Evolutionary conservation across 1,139 yeast genomes (phyloP), one percentile per base, ranked within the genome.

Genomic region (Taphrina flavorubra): DNA sequence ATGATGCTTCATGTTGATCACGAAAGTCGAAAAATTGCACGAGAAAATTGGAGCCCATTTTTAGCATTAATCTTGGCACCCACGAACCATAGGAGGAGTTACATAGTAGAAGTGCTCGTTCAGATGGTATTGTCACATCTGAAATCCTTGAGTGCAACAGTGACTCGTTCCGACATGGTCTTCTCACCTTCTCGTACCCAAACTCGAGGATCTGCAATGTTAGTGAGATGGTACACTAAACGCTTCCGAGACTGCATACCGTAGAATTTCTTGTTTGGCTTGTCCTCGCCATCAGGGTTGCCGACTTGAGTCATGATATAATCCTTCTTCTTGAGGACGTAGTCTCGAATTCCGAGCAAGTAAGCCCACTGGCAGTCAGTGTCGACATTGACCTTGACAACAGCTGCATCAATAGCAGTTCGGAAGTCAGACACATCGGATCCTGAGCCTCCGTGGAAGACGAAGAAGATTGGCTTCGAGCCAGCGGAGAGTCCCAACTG

Each of bases 181-280:
- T 92, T 91, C 86, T 94, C 99, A 86, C 99, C 99, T 84, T 92
- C 98, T 87, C 99, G 92, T 76, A 94, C 97, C 99, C 99, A 94
- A 82, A 92, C 98, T 88, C 99, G 94, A 84, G 99, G 99, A 85
- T 94, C 99, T 81, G 91, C 25, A 42, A 16, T 40, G 37, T 31
- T 6, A 37, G 60, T 16, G 16, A 39, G 4, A 25, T 4, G 31
- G 31, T 91, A 83, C 92, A 85, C 92, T 92, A 4, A 65, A 36
- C 31, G 18, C 16, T 6, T 37, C 39, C 11, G 37, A 53, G 31
- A 44, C 14, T 8, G 10, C 58, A n/a, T 57, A 51, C 55, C 57
- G n/a, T 58, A 58, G 39, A 46, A 51, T 44, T 72, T 71, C 73
- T 73, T 72, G 89, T 90, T 90, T 85, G 99, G 99, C 86, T 92